Base-by-base conservation (phyloP, 148 eudicot species). In the Diospyros kaki region DNA sequence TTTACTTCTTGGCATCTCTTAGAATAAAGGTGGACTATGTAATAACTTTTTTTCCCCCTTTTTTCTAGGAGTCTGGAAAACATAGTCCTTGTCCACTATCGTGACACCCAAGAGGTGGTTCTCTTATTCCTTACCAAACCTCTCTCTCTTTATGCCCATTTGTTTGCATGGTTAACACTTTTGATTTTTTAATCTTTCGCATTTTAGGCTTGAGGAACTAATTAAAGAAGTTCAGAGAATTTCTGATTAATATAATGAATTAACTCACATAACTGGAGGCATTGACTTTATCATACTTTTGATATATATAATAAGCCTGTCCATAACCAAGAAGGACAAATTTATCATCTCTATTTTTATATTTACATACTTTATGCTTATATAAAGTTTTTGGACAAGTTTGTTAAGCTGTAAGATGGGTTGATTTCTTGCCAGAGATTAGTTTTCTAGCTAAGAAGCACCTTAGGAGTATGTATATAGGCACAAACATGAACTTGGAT, bases 21-120 rank as follows among this genome's bases (percentile, higher is more conserved):
- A 28, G 28, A 46, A 38, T 45, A 4, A 42, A 42, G 63, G 62
- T 71, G 38, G 50, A 50, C 67, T 63, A 52, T 38, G 38, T 73
- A 40, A 28, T 18, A 15, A 51, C 13, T n/a, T 51, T 50, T 41
- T 39, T 66, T 50, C 72, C 56, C 1, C 44, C 18, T 55, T 70
- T 70, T 42, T 82, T 75, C 73, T 84, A 95, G 99, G 97, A 68
- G 86, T 42, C 77, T 95, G 85, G 99, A 95, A 79, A 94, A 95
- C 80, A 80, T 95, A 54, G 99, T 95, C 75, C 99, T 95, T 75
- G 99, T 92, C 73, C 99, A 95, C 81, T 92, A 95, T 82, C 97
- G 99, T 81, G 94, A 95, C 82, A 95, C 91, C 74, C 98, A 90
- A 76, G 99, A 95, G 97, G 99, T 89, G 64, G 76, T 78, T 80